These are phyloP conservation scores for Gyrodon lividus DNA, from an alignment of 768 basidiomycete genomes.

Conservation along the genomic window DNA sequence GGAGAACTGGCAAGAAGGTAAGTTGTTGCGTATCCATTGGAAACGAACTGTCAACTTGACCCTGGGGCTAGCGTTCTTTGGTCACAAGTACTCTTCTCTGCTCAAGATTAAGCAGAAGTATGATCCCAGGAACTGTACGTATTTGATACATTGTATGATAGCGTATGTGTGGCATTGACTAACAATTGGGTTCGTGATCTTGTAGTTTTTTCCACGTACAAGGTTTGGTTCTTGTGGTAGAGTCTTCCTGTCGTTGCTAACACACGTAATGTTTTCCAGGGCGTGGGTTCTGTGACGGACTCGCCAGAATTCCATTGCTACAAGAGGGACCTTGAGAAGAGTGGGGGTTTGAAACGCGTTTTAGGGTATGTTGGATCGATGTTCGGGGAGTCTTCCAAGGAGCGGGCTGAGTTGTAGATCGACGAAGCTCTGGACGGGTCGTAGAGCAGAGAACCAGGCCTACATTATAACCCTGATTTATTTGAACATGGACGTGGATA, in stretches of 20 bases:
- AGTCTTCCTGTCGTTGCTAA: neutral
- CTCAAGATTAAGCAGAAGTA: slow-evolving; percentile 6
- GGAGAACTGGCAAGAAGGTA: slow-evolving; percentile 5
- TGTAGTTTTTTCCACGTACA: slow-evolving; percentile 2
- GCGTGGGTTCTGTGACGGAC: slow-evolving; percentile 1
- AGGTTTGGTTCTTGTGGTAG: neutral
- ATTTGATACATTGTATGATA: neutral
- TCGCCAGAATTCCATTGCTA: neutral
- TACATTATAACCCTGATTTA: neutral
- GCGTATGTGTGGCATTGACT: neutral
- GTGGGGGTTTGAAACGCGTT: neutral
- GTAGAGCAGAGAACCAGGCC: neutral
- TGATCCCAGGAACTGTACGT: slow-evolving; percentile 6
- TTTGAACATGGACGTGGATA: neutral
- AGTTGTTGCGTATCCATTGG: neutral
- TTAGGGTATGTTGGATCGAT: neutral
- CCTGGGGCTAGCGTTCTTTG: slow-evolving; percentile 3
- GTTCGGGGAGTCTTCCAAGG: neutral
- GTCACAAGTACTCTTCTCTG: slow-evolving; percentile 1
- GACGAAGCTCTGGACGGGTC: neutral
- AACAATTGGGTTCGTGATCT: neutral
- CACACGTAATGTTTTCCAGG: neutral
- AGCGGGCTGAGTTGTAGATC: neutral
- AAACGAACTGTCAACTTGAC: neutral
- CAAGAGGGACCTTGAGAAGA: neutral